Conservation (phyloP, 257 asterid genomes). For the Anisodus acutangulus region DNA sequence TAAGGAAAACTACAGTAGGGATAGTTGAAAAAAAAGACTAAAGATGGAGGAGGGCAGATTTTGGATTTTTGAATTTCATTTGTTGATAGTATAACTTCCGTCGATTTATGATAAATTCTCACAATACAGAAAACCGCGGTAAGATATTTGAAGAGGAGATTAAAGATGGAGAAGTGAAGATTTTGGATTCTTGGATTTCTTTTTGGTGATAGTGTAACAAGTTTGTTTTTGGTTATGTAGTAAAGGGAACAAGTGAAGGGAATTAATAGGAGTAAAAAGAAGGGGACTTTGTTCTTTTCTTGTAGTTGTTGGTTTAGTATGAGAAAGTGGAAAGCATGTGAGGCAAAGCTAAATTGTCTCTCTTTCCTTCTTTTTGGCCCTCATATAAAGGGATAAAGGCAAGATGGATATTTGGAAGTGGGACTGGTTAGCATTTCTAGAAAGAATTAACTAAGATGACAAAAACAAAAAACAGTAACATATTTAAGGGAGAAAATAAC, state of each 20-base stretch:
- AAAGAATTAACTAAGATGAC: constrained; percentile 24
- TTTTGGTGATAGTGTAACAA: not conserved
- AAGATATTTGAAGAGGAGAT: not conserved
- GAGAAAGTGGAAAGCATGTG: constrained; percentile 87
- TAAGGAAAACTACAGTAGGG: not conserved
- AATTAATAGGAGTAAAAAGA: constrained; percentile 45
- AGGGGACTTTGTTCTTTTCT: constrained; percentile 76
- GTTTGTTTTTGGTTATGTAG: constrained; percentile 19
- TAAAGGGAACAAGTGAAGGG: constrained; percentile 40
- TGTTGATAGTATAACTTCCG: constrained; percentile 53
- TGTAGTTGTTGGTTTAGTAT: constrained; percentile 75
- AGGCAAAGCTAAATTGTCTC: constrained; percentile 90
- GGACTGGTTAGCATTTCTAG: constrained; percentile 63
- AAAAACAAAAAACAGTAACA: not conserved
- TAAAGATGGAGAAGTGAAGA: not conserved
- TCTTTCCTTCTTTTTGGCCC: constrained; percentile 39
- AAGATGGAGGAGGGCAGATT: not conserved
- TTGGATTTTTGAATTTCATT: constrained; percentile 37
- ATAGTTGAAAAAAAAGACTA: not conserved
- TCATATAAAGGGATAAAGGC: constrained; percentile 59
- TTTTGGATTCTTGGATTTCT: constrained; percentile 19
- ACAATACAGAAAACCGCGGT: not conserved
- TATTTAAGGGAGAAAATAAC: not conserved
- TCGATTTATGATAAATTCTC: not conserved
- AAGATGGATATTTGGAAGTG: constrained; percentile 53